A percentile compares a stretch with the other conserved stretches of the same genome.
These are phyloP conservation scores for Dimocarpus longan DNA, from an alignment of 345 rosid genomes.

Conservation along the genomic window DNA sequence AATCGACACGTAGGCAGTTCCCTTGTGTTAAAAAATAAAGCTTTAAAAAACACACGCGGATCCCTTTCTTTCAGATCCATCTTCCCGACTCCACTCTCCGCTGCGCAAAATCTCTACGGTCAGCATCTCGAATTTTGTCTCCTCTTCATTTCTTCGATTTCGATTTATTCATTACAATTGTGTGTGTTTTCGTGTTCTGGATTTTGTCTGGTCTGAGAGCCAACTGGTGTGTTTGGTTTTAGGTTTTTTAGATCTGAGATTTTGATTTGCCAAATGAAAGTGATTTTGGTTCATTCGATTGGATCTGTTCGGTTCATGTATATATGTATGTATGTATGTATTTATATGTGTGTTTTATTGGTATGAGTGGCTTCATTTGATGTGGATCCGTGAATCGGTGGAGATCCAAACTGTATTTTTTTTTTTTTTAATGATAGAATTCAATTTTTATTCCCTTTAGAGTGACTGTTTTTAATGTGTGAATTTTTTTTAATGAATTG, in stretches of 20 bases:
- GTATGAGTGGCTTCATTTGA: not conserved
- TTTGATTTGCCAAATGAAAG: constrained; percentile 8
- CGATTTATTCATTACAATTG: not conserved
- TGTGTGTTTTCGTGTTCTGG: too few relatives aligned
- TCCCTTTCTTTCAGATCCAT: not conserved
- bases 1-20: not conserved
- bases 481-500: too few relatives aligned
- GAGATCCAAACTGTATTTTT: too few relatives aligned
- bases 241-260: constrained; percentile 15
- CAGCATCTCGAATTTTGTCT: not conserved
- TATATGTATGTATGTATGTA: not conserved
- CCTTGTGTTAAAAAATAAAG: not conserved
- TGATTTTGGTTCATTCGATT: not conserved
- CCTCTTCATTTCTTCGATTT: not conserved
- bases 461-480: too few relatives aligned
- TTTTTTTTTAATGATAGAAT: too few relatives aligned
- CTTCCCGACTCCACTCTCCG: not conserved
- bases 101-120: constrained; percentile 9
- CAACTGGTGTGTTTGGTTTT: not conserved
- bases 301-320: constrained; percentile 19
- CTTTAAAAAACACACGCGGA: too few relatives aligned
- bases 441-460: too few relatives aligned
- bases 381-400: not conserved
- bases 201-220: too few relatives aligned
- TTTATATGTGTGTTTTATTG: not conserved